Base-by-base conservation (phyloP, 1,284 basidiomycete genomes). In the Leucoagaricus sp. region DNA sequence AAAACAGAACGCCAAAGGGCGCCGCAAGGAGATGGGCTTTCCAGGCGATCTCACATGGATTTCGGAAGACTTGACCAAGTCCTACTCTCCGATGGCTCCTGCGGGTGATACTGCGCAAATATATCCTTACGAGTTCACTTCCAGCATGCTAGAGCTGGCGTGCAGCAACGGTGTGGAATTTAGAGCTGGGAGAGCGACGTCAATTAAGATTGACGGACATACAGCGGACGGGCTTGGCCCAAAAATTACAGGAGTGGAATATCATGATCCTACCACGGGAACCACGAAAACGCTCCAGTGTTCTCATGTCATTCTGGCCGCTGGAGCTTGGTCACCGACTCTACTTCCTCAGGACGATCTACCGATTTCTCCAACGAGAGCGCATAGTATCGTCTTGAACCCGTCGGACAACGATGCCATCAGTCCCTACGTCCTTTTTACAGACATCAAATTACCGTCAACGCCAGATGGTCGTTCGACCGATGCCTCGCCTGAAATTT, bases 291-390 rank as follows among this genome's bases (percentile, higher is more conserved):
- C 67, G 10, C 65, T 87, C 26, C 66, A 74, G 2, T 86, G 87
- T 25, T 85, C 85, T 3, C 76, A 85, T 58, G 79, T 96, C 50
- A 76, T 96, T 31, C 70, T 97, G 53, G 82, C 88, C 28, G 90
- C 91, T 10, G 94, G 94, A 12, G 91, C 93, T 1, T 98, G 95
- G 95, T 93, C 93, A 0, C 82, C 92, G 9, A 68, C 64, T 7
- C 66, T 90, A 58, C 38, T 81, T 31, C 72, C 78, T 10, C 29
- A 25, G 21, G n/a, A n/a, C 15, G 62, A 71, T 6, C 75, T 89
- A 28, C 86, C 86, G 13, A 79, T 90, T 60, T 66, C 71, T 13
- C 78, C 77, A 34, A 84, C 77, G 3, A 84, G 88, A 50, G 87
- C 85, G 0, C 87, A 90, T 68, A 88, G 86, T 63, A 78, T 90